Evolutionary conservation across 1,284 basidiomycete genomes (phyloP), one percentile per base, ranked within the genome.

Genomic region (Rhodotorula sp.): DNA sequence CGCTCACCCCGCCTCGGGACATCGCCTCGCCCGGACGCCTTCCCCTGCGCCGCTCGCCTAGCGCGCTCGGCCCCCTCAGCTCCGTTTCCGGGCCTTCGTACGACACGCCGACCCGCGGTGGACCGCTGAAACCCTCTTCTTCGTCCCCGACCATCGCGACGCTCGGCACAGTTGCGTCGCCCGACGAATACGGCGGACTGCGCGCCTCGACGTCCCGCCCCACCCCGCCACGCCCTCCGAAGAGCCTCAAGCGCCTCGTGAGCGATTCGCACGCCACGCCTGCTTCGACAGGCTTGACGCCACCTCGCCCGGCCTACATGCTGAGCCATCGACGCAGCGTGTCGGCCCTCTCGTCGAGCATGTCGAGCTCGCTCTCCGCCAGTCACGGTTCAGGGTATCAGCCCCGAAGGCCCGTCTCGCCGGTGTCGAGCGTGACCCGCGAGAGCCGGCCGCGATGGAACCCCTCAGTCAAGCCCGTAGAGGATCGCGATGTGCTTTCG

Each of bases 141-240:
- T 58, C 87, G 88, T 76, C 86, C 87, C 66, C 83, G 85, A 25
- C 88, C 12, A 21, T 62, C 45, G 50, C 64, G 23, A 58, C 60
- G 13, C 64, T 65, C 50, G 54, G 46, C 48, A 52, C 64, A 23
- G 55, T 68, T 8, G 34, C 58, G 42, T 16, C 57, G 13, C 25
- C 60, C 56, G 46, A 44, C 34, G 27, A 44, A 13, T 25, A 53
- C 16, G 27, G 42, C 8, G 25, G 42, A 14, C 50, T 68, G 53
- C 45, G 46, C 23, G 50, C 56, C 1, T 61, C 63, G 7, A 67
- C 55, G 2, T 57, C 71, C 21, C 67, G 12, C 8, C 45, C 68
- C 10, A 70, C 70, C 0, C 68, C 71, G 4, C 61, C 66, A 10
- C 66, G 68, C 1, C 68, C 72, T 16, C 66, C 72, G 3, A 68